Conservation (phyloP, 192 early-diverging fungal species). For the Paraglomus brasilianum region DNA sequence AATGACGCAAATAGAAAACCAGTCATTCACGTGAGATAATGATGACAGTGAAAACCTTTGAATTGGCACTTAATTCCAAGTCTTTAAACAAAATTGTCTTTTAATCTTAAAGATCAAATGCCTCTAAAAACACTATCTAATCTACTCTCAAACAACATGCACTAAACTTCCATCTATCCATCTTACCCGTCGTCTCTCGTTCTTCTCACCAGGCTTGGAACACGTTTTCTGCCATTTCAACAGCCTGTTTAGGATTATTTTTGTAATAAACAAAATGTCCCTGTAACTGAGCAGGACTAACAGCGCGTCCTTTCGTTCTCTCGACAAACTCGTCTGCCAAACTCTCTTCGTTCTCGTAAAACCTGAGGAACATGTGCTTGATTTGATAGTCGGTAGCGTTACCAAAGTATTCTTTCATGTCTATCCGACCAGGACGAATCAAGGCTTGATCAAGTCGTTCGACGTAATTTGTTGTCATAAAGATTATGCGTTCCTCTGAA, state of each 20-base stretch:
- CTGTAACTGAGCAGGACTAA: conserved; percentile 88
- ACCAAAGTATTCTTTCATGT: conserved; percentile 72
- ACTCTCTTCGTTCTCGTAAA: conserved; percentile 58
- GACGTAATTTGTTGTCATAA: conserved; percentile 90
- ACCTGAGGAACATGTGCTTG: conserved; percentile 72
- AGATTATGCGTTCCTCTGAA: conserved; percentile 83
- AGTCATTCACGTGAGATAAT: too few species aligned
- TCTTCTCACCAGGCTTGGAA: not conserved
- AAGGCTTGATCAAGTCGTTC: conserved; percentile 76
- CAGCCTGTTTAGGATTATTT: conserved; percentile 67
- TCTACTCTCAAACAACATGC: too few species aligned
- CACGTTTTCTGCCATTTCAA: conserved; percentile 45
- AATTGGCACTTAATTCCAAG: too few species aligned
- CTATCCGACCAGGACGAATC: conserved; percentile 79
- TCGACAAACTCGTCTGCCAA: conserved; percentile 75
- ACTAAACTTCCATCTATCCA: too few species aligned
- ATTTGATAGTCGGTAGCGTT: conserved; percentile 70
- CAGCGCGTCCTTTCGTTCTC: conserved; percentile 45
- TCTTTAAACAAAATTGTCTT: too few species aligned
- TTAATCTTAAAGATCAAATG: too few species aligned
- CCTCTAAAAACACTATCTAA: too few species aligned
- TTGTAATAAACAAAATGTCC: conserved; percentile 94
- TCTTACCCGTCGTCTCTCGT: too few species aligned
- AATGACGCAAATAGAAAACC: too few species aligned
- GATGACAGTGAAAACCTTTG: too few species aligned